Conservation (phyloP, 2,329 filamentous ascomycete genomes). For the Pezicula rhizophila region DNA sequence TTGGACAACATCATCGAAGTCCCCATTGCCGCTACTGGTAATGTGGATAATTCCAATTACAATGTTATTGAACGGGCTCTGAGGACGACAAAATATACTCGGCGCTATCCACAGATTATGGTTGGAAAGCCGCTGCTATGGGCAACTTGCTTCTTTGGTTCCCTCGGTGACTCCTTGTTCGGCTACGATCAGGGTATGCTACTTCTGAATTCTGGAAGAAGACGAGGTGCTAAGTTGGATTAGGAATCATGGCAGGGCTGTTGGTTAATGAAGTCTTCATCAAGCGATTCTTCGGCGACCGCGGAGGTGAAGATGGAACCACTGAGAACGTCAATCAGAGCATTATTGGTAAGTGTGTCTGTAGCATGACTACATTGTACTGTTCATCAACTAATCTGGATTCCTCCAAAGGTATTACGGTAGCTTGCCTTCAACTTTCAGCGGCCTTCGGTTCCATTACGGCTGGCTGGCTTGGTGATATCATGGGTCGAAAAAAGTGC, state of each 20-base stretch:
- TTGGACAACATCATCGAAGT: too few relatives aligned
- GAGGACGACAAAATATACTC: constrained; percentile 1
- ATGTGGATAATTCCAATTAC: too few relatives aligned
- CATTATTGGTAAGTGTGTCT: constrained; percentile 17
- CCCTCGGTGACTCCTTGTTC: constrained; percentile 34
- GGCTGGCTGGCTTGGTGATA: constrained; percentile 30
- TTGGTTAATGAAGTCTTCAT: constrained; percentile 34
- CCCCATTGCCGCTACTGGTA: too few relatives aligned
- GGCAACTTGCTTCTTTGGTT: constrained; percentile 34
- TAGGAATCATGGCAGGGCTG: constrained; percentile 34
- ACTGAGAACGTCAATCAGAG: constrained; percentile 28
- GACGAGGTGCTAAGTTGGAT: constrained; percentile 2
- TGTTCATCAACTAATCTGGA: neutral
- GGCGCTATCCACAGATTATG: constrained; percentile 29
- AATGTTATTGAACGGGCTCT: too few relatives aligned
- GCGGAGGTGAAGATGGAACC: constrained; percentile 30
- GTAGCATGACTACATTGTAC: neutral
- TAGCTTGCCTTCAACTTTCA: constrained; percentile 30
- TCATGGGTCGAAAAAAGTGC: constrained; percentile 31
- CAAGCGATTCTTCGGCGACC: constrained; percentile 32
- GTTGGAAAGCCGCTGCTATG: constrained; percentile 30
- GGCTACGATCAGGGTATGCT: constrained; percentile 34
- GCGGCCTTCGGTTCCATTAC: constrained; percentile 30
- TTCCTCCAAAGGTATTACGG: constrained; percentile 25
- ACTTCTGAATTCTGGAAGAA: neutral